Evolutionary conservation across 805 yeast species (phyloP).

Genomic region (Metschnikowia lachancei): DNA sequence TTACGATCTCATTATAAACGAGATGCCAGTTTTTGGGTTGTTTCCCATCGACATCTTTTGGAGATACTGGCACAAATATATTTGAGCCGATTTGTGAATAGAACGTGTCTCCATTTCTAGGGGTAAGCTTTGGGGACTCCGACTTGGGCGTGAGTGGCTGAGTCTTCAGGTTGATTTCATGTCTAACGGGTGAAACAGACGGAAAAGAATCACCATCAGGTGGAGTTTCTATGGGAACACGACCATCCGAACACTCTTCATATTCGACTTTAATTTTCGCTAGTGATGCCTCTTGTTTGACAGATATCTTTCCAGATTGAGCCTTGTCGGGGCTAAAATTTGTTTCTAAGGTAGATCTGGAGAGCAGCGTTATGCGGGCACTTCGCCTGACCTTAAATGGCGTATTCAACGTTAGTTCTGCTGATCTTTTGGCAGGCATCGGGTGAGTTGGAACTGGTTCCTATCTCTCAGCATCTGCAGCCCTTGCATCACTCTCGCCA

Average conservation of each 20-base stretch:
- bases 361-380: constrained; percentile 4
- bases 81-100: constrained; percentile 13
- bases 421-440: constrained; percentile 9
- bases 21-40: constrained; percentile 44
- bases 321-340: neutral
- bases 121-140: constrained; percentile 5
- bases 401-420: constrained; percentile 1
- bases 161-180: neutral
- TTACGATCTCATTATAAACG: constrained; percentile 58
- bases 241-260: neutral
- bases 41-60: constrained; percentile 6
- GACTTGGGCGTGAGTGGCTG: constrained; percentile 5
- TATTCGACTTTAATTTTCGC: constrained; percentile 12
- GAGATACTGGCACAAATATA: constrained; percentile 11
- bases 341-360: neutral
- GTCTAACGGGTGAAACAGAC: neutral
- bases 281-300: constrained; percentile 2
- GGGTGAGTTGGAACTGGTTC: neutral
- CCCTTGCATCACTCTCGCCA: constrained; percentile 2
- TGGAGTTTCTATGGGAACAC: too few relatives aligned
- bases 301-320: neutral
- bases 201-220: too few relatives aligned
- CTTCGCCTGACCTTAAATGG: constrained; percentile 8
- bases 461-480: constrained; percentile 1
- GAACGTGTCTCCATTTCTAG: constrained; percentile 2